Evolutionary conservation across 2,329 filamentous ascomycete species (phyloP), one percentile per base, ranked within the genome.

Genomic region (Coniochaeta ligniaria): DNA sequence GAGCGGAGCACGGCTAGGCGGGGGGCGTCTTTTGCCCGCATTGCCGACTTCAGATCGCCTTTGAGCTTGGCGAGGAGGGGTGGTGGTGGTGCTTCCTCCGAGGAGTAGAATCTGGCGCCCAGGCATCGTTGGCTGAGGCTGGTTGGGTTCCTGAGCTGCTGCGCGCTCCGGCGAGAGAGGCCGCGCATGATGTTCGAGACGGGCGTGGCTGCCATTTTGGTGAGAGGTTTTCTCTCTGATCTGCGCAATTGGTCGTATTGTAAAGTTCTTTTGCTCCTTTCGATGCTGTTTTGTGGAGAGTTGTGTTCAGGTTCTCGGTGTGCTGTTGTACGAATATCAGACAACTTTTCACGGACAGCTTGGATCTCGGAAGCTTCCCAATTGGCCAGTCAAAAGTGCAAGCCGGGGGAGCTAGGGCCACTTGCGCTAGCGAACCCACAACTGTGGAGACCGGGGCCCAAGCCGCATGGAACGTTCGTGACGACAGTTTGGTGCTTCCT

Each of bases 1-100:
- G 80, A 73, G 66, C 90, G 88, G 57, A 94, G 80, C 41, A 91
- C 89, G 43, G 82, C 76, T 28, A 93, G 83, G 2, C 88, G 85
- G 28, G 83, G 77, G 28, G 79, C 74, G 69, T 89, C 85, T 72
- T 87, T 89, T 66, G 79, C 79, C 61, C 81, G 81, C 86, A 89
- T 88, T 57, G 86, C 85, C 11, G 78, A 73, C 75, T 89, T 89
- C 63, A 89, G 77, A 66, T 89, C 86, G 64, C 71, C 74, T 68
- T 83, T 84, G 67, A 86, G 75, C 73, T 80, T 83, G 59, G 76
- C 72, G 50, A 84, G 72, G 9, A 84, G 72, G 12, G 81, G 80
- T 4, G 73, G 62, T 5, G 73, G 62, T 33, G 73, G 62, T 24
- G 73, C 66, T 6, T 74, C 68, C 63, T 75, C 73, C 60, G 70